Conservation (phyloP, 768 basidiomycete genomes). For the Macrolepiota dolichaula region DNA sequence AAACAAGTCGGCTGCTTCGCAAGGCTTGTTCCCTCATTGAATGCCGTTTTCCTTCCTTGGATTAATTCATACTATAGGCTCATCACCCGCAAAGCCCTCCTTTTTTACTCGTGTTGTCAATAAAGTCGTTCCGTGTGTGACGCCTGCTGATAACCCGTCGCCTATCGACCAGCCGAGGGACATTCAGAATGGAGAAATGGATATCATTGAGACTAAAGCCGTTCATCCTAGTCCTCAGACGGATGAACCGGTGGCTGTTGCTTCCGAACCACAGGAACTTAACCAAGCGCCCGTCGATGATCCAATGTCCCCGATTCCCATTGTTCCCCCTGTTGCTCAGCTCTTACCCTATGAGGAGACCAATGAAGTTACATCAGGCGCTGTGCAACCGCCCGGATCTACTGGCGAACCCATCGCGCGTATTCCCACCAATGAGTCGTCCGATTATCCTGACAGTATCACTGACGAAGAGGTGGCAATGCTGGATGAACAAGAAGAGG, state of each 20-base stretch:
- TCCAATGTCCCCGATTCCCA: constrained; percentile 28
- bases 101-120: constrained; percentile 63
- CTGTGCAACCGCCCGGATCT: constrained; percentile 89
- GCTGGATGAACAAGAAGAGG: constrained; percentile 80
- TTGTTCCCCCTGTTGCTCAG: constrained; percentile 37
- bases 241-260: background rate
- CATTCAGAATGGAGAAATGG: constrained; percentile 31
- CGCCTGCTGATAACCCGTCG: constrained; percentile 29
- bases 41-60: constrained; percentile 25
- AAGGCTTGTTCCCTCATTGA: constrained; percentile 25
- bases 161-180: constrained; percentile 19
- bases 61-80: constrained; percentile 23
- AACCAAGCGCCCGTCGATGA: constrained; percentile 17
- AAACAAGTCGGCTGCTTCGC: constrained; percentile 32
- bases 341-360: constrained; percentile 58
- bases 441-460: constrained; percentile 61
- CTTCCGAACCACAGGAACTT: constrained; percentile 17
- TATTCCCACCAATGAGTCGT: constrained; percentile 32
- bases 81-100: constrained; percentile 37
- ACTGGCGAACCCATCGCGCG: constrained; percentile 49
- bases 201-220: constrained; percentile 22
- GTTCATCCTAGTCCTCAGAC: background rate
- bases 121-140: constrained; percentile 67
- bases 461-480: constrained; percentile 59
- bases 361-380: constrained; percentile 85